Conservation (phyloP, 2,329 filamentous ascomycete genomes). For the Aspergillus viridinutans region DNA sequence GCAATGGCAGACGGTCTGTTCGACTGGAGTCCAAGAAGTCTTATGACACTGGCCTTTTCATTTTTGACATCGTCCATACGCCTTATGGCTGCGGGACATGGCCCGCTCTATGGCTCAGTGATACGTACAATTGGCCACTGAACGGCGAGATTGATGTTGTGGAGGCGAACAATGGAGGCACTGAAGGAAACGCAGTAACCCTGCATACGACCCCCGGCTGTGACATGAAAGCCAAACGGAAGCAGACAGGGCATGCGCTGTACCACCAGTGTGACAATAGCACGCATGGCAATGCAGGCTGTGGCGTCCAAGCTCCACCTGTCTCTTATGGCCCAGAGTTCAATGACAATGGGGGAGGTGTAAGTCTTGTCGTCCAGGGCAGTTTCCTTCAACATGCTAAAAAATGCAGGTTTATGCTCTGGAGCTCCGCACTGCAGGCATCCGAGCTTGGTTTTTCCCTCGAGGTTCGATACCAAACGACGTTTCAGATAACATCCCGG, state of each 20-base stretch:
- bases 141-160: constrained; percentile 64
- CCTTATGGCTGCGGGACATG: constrained; percentile 62
- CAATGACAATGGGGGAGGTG: constrained; percentile 54
- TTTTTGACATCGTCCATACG: constrained; percentile 63
- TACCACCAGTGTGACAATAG: constrained; percentile 50
- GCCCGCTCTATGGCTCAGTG: constrained; percentile 64
- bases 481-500: constrained; percentile 49
- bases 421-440: constrained; percentile 58
- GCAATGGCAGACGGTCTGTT: constrained; percentile 59
- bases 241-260: constrained; percentile 47
- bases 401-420: constrained; percentile 50
- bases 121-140: constrained; percentile 57
- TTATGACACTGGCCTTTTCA: constrained; percentile 61
- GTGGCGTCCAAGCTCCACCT: constrained; percentile 46
- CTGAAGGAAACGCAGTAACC: constrained; percentile 55
- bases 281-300: constrained; percentile 54
- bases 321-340: constrained; percentile 50
- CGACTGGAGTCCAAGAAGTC: constrained; percentile 58
- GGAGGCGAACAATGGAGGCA: constrained; percentile 55
- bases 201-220: constrained; percentile 56
- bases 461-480: constrained; percentile 49
- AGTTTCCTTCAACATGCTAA: not conserved
- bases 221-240: constrained; percentile 51
- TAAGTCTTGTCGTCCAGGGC: constrained; percentile 15
- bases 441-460: constrained; percentile 60